Evolutionary conservation across 805 yeast species (phyloP).

Genomic region (Grigorovia jiainica): DNA sequence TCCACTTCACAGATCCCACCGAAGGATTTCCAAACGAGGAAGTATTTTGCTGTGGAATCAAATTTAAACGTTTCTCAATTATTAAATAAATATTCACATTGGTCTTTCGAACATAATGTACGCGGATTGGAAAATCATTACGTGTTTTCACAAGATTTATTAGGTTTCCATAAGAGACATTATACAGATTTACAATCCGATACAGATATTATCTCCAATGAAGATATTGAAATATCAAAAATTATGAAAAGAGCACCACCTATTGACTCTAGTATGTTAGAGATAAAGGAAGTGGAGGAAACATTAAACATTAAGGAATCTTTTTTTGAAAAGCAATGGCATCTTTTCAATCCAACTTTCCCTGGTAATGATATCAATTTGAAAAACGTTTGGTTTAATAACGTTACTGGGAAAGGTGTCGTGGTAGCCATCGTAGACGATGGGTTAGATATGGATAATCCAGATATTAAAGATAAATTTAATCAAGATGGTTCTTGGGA

Average conservation of each 20-base stretch:
- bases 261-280: conserved; percentile 43
- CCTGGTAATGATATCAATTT: conserved; percentile 86
- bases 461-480: conserved; percentile 64
- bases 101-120: conserved; percentile 56
- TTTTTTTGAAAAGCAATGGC: conserved; percentile 81
- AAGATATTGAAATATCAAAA: conserved; percentile 42
- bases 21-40: conserved; percentile 42
- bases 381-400: conserved; percentile 72
- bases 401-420: conserved; percentile 71
- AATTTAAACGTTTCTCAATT: conserved; percentile 31
- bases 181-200: neutral
- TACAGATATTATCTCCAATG: conserved; percentile 34
- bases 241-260: conserved; percentile 40
- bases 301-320: conserved; percentile 72
- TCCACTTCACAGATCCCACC: conserved; percentile 25
- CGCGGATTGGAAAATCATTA: conserved; percentile 53
- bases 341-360: conserved; percentile 59
- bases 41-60: conserved; percentile 58
- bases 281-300: conserved; percentile 38
- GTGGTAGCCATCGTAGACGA: conserved; percentile 90
- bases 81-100: conserved; percentile 31
- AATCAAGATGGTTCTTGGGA: conserved; percentile 84
- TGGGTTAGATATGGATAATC: conserved; percentile 76
- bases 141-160: conserved; percentile 47
- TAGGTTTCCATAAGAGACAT: neutral